Evolutionary conservation across 768 basidiomycete species (phyloP).

Genomic region (Podaxis mareebaensis): DNA sequence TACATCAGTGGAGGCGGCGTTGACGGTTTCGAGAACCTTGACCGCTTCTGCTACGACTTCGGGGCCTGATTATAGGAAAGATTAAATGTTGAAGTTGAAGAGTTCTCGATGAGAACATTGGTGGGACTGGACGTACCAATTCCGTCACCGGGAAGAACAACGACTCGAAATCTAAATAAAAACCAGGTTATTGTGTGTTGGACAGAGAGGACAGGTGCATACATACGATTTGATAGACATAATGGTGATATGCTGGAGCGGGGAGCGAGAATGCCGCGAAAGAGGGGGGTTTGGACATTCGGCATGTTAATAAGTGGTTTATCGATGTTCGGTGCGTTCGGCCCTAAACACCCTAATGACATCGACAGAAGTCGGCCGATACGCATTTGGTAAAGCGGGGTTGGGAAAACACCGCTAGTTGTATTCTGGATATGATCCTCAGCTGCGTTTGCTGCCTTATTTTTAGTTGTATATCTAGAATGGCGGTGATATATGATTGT

Average conservation of each 20-base stretch:
- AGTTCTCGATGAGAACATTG: neutral
- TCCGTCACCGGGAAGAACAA: conserved; percentile 93
- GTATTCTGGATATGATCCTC: too few species aligned
- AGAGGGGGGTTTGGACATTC: neutral
- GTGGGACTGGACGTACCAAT: conserved; percentile 62
- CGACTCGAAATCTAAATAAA: conserved; percentile 74
- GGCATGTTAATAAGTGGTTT: neutral
- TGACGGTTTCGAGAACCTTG: conserved; percentile 75
- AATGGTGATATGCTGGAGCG: conserved; percentile 7
- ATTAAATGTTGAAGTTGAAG: neutral
- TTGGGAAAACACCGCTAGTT: too few species aligned
- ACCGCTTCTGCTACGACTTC: conserved; percentile 87
- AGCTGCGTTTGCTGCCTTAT: too few species aligned
- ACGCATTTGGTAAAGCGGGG: neutral
- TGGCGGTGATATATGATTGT: too few species aligned
- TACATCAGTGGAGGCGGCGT: conserved; percentile 59
- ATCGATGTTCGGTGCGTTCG: conserved; percentile 9
- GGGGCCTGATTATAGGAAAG: conserved; percentile 56
- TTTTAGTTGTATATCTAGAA: too few species aligned
- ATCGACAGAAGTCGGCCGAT: conserved; percentile 10
- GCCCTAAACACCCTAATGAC: neutral
- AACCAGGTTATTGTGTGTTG: conserved; percentile 3
- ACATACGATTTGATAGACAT: conserved; percentile 50
- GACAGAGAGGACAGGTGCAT: neutral
- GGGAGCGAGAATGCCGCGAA: neutral